phyloP scores from a whole-genome alignment of 1,284 basidiomycete species.

The Xerocomus amazonicus region DNA sequence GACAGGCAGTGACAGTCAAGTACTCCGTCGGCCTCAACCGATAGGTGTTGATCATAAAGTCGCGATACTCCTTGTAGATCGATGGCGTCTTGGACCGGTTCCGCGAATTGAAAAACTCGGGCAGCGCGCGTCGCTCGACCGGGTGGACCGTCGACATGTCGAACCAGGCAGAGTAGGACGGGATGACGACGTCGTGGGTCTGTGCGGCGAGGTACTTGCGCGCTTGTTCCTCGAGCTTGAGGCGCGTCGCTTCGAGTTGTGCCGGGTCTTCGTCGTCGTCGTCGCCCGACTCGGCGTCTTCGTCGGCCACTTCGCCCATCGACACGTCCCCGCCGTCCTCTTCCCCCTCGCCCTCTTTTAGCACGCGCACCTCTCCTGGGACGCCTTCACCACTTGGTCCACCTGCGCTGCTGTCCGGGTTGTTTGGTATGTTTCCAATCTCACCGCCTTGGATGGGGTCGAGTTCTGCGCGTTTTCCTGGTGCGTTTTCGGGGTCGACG shows the following conservation, averaged over 20 bases:
- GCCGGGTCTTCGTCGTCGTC: slow-evolving; percentile 76
- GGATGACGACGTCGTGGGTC: slow-evolving; percentile 96
- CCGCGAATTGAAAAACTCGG: slow-evolving; percentile 97
- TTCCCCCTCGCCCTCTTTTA: slow-evolving; percentile 62
- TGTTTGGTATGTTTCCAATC: slow-evolving; percentile 65
- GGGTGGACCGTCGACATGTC: slow-evolving; percentile 92
- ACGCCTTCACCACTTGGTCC: slow-evolving; percentile 42
- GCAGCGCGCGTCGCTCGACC: slow-evolving; percentile 89
- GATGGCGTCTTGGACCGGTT: slow-evolving; percentile 94
- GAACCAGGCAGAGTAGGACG: slow-evolving; percentile 98
- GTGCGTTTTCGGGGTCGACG: slow-evolving; percentile 71
- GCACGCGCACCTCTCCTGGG: slow-evolving; percentile 38
- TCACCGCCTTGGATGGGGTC: slow-evolving; percentile 70
- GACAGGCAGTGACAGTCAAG: slow-evolving; percentile 95
- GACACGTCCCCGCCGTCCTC: slow-evolving; percentile 64
- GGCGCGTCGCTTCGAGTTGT: slow-evolving; percentile 73
- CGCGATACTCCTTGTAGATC: slow-evolving; percentile 98
- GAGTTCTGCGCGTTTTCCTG: slow-evolving; percentile 71
- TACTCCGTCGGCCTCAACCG: slow-evolving; percentile 93
- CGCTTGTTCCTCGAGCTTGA: slow-evolving; percentile 80
- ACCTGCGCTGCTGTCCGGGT: slow-evolving; percentile 40
- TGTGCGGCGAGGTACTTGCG: slow-evolving; percentile 94
- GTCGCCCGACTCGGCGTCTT: slow-evolving; percentile 54
- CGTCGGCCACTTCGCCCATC: slow-evolving; percentile 71
- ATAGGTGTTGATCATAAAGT: slow-evolving; percentile 99